phyloP scores from a whole-genome alignment of 306 rosid species.

The Purshia tridentata region DNA sequence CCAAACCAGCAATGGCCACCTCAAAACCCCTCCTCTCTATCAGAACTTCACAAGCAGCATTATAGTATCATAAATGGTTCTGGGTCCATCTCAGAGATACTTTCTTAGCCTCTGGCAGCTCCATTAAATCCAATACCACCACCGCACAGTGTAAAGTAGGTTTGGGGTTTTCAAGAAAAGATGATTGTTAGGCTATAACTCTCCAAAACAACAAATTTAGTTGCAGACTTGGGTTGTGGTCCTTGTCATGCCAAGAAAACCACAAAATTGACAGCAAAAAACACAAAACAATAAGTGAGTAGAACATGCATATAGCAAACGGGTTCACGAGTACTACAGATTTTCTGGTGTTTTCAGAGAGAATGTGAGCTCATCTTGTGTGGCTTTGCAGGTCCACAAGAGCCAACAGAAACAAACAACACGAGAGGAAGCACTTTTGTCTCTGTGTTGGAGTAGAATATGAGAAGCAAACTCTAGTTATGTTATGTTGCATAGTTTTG shows the following conservation, averaged over 20 bases:
- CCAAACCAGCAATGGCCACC: conserved; percentile 31
- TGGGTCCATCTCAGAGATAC: conserved; percentile 27
- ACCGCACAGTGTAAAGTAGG: background rate
- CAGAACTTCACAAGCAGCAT: conserved; percentile 34
- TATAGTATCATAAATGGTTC: conserved; percentile 33
- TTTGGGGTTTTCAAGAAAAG: background rate
- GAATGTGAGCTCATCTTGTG: conserved; percentile 53
- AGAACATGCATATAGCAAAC: conserved; percentile 21
- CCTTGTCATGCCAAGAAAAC: conserved; percentile 2
- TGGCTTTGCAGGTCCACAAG: conserved; percentile 35
- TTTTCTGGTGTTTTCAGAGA: conserved; percentile 27
- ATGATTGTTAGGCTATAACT: background rate
- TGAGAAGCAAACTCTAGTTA: conserved; percentile 33
- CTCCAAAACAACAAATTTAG: conserved; percentile 13
- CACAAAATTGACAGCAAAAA: background rate
- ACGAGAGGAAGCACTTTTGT: conserved; percentile 42
- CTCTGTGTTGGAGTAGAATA: conserved; percentile 27
- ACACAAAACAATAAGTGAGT: conserved; percentile 1
- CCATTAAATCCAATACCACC: conserved; percentile 22
- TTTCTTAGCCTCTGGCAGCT: conserved; percentile 36
- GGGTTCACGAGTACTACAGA: conserved; percentile 20
- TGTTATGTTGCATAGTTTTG: conserved; percentile 20
- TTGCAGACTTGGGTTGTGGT: conserved; percentile 12
- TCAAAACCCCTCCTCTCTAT: conserved; percentile 23
- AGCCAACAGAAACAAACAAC: conserved; percentile 43